A percentile compares a stretch with the other conserved stretches of the same genome.
Evolutionary conservation across 2,329 filamentous ascomycete genomes (phyloP).

Genomic region (Venturiaceae sp.): DNA sequence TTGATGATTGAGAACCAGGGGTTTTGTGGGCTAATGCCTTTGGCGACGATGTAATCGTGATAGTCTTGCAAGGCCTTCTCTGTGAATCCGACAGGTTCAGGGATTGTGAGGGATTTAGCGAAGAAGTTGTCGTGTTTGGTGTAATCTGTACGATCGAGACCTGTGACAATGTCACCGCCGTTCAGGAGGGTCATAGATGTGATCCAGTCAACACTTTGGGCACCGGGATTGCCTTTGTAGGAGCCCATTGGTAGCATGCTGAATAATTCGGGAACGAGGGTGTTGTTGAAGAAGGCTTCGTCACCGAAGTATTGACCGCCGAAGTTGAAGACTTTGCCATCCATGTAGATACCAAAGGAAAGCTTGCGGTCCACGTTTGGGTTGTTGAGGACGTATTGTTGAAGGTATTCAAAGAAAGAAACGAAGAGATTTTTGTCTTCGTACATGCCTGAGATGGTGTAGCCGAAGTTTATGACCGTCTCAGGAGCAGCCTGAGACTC

Average conservation of each 20-base stretch:
- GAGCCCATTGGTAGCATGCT: background rate
- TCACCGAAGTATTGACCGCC: conserved; percentile 31
- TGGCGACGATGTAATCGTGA: conserved; percentile 20
- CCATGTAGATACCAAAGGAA: conserved; percentile 31
- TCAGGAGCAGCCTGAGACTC: conserved; percentile 47
- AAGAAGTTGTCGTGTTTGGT: conserved; percentile 24
- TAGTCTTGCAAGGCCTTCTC: conserved; percentile 17
- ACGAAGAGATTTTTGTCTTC: conserved; percentile 4
- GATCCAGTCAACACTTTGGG: conserved; percentile 19
- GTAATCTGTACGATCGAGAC: conserved; percentile 18
- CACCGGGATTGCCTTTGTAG: conserved; percentile 20
- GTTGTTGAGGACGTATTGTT: conserved; percentile 29
- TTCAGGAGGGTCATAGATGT: conserved; percentile 32
- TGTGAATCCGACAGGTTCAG: conserved; percentile 22
- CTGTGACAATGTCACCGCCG: conserved; percentile 9
- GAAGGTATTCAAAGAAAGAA: conserved; percentile 27
- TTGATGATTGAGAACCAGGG: conserved; percentile 23
- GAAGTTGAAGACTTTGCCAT: conserved; percentile 23
- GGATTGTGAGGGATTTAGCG: conserved; percentile 30
- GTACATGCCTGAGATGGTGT: background rate
- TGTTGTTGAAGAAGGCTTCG: conserved; percentile 24
- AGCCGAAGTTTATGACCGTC: conserved; percentile 41
- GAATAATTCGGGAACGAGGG: conserved; percentile 28
- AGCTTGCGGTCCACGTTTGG: conserved; percentile 30
- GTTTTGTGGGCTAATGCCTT: background rate